Percentiles rank a stretch among this genome's conserved stretches.
Conservation (phyloP, 495 filamentous ascomycete species). For the Immersiella caudata region DNA sequence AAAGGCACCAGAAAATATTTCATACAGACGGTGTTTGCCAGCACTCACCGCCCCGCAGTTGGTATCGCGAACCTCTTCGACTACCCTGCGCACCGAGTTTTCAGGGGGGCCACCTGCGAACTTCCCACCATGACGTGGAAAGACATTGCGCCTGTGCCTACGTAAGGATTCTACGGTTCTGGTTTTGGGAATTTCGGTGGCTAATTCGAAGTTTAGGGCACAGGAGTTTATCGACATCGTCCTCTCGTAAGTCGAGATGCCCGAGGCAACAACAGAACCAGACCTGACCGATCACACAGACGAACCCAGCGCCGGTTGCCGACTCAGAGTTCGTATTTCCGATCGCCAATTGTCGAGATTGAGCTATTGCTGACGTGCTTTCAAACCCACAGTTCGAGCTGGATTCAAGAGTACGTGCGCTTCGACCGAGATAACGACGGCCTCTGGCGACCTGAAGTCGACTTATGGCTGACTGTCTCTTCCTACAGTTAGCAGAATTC, state of each 20-base stretch:
- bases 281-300: constrained; percentile 41
- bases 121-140: constrained; percentile 55
- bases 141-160: constrained; percentile 86
- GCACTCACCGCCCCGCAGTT: constrained; percentile 37
- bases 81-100: constrained; percentile 20
- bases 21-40: constrained; percentile 8
- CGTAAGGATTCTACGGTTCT: constrained; percentile 48
- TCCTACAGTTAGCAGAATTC: constrained; percentile 72
- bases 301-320: constrained; percentile 92
- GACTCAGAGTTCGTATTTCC: constrained; percentile 66
- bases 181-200: background rate
- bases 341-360: background rate
- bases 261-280: background rate
- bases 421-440: background rate
- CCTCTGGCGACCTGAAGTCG: background rate
- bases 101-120: constrained; percentile 19
- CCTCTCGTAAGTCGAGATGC: constrained; percentile 49
- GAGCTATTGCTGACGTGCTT: constrained; percentile 24
- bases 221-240: constrained; percentile 98
- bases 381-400: constrained; percentile 60
- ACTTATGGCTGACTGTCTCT: constrained; percentile 14
- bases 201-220: constrained; percentile 29
- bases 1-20: constrained; percentile 38
- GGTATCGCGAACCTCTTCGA: constrained; percentile 17
- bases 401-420: constrained; percentile 77